Evolutionary conservation across 805 yeast species (phyloP), one percentile per base, ranked within the genome.

Genomic region (Cyberlindnera maclurae): DNA sequence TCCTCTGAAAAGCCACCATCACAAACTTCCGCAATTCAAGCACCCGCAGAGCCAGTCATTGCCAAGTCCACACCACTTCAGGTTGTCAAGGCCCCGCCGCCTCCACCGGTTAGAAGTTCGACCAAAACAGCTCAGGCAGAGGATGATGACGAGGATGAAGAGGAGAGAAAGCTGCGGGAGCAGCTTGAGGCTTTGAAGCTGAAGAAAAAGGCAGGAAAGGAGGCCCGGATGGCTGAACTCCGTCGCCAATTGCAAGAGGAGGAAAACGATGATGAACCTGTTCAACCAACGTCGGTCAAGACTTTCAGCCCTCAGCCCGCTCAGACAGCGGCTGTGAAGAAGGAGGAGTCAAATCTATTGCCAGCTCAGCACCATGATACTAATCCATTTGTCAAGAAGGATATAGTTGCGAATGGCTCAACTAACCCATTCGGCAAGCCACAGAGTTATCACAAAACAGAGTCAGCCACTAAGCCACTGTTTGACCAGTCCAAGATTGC

Each of bases 351-450:
- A 20, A 20, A 5, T 20, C 24, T 8, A 6, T 5, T 8, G 24
- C 24, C 24, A 20, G 24, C 24, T 20, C 31, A 39, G 16, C 56
- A 49, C 31, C 58, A 52, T 34, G 52, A 47, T 15, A 44, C 57
- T 4, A 56, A 54, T 33, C 60, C 59, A 34, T 56, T 46, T 29
- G 47, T 52, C 3, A 50, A 49, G 38, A 33, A 36, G 24, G 24
- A 5, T 10, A 16, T 39, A 5, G 36, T 44, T 17, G 27, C 54
- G 13, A 26, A 47, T 22, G 30, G 44, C 27, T 29, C 60, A 16
- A 68, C 70, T 36, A 68, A 70, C 36, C 84, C 86, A 37, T 80
- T 80, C 53, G 80, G 80, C 57, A 77, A 75, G 50, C 73, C 76
- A 7, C 51, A 50, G 12, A 34, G 38, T 15, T 41, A 38, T 31